A percentile compares a stretch with the other conserved stretches of the same genome.
Conservation (phyloP, 129 eudicot genomes). For the Deinandra increscens region DNA sequence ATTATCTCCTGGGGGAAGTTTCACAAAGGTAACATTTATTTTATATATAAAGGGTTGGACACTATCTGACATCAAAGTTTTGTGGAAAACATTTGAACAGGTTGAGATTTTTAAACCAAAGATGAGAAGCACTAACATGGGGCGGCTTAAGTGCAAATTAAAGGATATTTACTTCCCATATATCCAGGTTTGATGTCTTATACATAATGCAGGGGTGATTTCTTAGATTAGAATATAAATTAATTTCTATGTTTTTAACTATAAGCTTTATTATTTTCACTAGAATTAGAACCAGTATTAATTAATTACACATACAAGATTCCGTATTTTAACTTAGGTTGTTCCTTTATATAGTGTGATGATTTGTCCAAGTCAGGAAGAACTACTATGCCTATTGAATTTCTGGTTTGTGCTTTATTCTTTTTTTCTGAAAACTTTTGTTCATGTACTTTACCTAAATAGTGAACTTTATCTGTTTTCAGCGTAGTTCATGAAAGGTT, state of each 20-base stretch:
- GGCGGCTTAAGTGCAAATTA: slow-evolving; percentile 51
- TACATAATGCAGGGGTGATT: background rate
- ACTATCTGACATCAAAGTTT: slow-evolving; percentile 4
- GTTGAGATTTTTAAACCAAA: slow-evolving; percentile 64
- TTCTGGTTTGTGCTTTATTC: slow-evolving; percentile 40
- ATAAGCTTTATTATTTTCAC: background rate
- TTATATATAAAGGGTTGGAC: background rate
- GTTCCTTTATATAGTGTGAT: slow-evolving; percentile 59
- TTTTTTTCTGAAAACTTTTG: background rate
- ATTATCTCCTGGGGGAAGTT: slow-evolving; percentile 51
- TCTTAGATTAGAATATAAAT: background rate
- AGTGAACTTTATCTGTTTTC: slow-evolving; percentile 11
- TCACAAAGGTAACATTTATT: slow-evolving; percentile 54
- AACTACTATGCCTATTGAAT: slow-evolving; percentile 56
- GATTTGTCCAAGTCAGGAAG: slow-evolving; percentile 54
- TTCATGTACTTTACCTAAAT: background rate
- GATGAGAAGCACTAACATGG: slow-evolving; percentile 30
- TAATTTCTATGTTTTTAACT: background rate
- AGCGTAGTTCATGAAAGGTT: background rate
- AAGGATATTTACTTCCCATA: slow-evolving; percentile 88
- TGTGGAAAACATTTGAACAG: slow-evolving; percentile 31
- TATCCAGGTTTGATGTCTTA: slow-evolving; percentile 61
- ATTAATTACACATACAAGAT: background rate
- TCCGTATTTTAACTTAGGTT: background rate
- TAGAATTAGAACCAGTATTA: background rate